Conservation (phyloP, 2,329 filamentous ascomycete species). For the Colletotrichum chlorophyti region DNA sequence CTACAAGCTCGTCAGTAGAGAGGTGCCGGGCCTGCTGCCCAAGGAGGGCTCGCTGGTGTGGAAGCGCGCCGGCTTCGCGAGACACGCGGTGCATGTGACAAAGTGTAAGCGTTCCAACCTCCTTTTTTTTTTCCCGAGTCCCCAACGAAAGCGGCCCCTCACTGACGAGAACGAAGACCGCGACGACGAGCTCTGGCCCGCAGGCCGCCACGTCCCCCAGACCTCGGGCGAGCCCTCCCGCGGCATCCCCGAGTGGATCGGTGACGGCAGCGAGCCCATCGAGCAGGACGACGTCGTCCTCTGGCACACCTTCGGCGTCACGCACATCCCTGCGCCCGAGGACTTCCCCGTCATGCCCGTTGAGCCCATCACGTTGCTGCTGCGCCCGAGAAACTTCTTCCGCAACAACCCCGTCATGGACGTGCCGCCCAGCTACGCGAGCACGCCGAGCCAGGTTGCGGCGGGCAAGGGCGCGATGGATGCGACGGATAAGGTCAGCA, state of each 20-base stretch:
- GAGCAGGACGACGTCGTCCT: constrained; percentile 87
- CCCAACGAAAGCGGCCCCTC: too few relatives aligned
- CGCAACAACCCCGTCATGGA: constrained; percentile 79
- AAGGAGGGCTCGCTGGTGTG: constrained; percentile 84
- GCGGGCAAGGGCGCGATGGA: constrained; percentile 51
- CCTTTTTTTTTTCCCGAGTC: too few relatives aligned
- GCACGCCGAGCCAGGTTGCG: constrained; percentile 73
- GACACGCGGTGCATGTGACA: constrained; percentile 88
- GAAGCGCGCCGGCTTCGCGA: constrained; percentile 87
- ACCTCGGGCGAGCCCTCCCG: constrained; percentile 79
- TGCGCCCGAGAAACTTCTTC: constrained; percentile 86
- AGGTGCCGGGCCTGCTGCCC: constrained; percentile 79
- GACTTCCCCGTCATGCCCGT: constrained; percentile 94
- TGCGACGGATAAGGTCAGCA: constrained; percentile 55
- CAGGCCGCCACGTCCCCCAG: constrained; percentile 86
- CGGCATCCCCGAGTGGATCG: constrained; percentile 80
- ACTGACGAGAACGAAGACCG: constrained; percentile 58
- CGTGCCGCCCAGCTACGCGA: constrained; percentile 77
- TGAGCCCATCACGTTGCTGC: constrained; percentile 81
- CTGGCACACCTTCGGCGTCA: constrained; percentile 93
- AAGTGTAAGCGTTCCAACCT: constrained; percentile 67
- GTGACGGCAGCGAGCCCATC: constrained; percentile 68
- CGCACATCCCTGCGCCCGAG: constrained; percentile 87
- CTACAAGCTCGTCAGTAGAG: constrained; percentile 90
- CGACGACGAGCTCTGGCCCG: constrained; percentile 84